Base-by-base conservation (phyloP, 805 yeast species). In the Cyberlindnera nakhonratchasimensis region DNA sequence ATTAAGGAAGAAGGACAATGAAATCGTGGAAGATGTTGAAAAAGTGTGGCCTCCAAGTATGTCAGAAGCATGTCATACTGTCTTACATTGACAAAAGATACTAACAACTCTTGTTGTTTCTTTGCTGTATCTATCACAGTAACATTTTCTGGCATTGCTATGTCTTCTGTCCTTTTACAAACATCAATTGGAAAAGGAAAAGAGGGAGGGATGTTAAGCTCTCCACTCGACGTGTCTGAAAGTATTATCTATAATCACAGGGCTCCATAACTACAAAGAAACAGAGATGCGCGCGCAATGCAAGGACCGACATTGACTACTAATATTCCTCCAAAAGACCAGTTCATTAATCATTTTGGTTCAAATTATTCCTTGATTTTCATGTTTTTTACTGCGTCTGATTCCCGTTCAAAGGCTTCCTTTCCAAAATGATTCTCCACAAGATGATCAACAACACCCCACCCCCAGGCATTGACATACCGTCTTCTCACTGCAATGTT, bases 391-490 rank as follows among this genome's bases (percentile, higher is more conserved):
- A 36, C 40, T 3, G 26, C 22, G 20, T 36, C 36, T 26, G 39
- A 6, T 36, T 43, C 43, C 14, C 16, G 31, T 25, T 31, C 28
- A n/a, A 39, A 21, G 2, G 41, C 32, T 14, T 36, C 43, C 12
- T 28, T 35, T 11, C 66, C 66, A 44, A 69, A 68, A 51, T 69
- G 73, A 41, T 77, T 74, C 13, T 75, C 69, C 1, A 84, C 86
- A 51, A 90, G 55, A 61, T 91, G 96, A 33, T 82, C 83, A n/a
- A 91, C 71, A 0, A 88, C 96, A 1, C 86, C 87, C 93, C 96
- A 88, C 2, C 99, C 99, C 64, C 83, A 90, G 0, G 96, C 93
- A 64, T 91, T 91, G 6, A 95, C 82, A 68, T 86, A 93, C 47
- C 86, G 67, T 51, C 99, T 72, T 48, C 99, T 70, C 1, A 91